Evolutionary conservation across 257 asterid genomes (phyloP), one percentile per base, ranked within the genome.

Genomic region (Salvia miltiorrhiza): DNA sequence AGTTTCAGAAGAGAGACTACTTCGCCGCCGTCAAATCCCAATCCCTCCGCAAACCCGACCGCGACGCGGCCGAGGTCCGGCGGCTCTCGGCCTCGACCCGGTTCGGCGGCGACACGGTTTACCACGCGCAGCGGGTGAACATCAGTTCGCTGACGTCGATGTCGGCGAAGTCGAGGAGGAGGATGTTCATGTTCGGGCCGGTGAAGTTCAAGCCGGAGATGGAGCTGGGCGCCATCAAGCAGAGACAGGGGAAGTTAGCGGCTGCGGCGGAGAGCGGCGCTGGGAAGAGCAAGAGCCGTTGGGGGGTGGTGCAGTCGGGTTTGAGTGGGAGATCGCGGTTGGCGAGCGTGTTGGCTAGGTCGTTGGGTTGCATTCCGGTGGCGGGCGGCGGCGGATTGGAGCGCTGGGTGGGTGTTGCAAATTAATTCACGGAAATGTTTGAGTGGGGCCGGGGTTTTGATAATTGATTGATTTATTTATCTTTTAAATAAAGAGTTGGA

Each of bases 151-250:
- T 89, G 76, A 85, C 96, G 9, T 82, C 96, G 19, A 90, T 90
- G 95, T 84, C 93, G 8, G 76, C 84, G 0, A 87, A 81, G 71
- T 90, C 95, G 1, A 78, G 84, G 60, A 63, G 87, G 73, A 71
- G 82, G 67, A 87, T 84, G 96, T 87, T 84, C 59, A 85, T 90
- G 95, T 87, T 87, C 37, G 92, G 92, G 62, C 93, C 90, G 8
- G 84, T 85, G 69, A 90, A 85, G 79, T 90, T 90, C 71, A 82
- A 77, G 72, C 91, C 90, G 2, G 96, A 90, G 83, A 90, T 90
- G 96, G 96, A 87, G 53, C 72, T 90, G 8, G 73, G 85, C 50
- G 86, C 79, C 28, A 85, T 89, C 45, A 87, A 79, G 82, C 78
- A 82, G 76, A 76, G 96, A 74, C 88, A 82, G 41, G 65, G 79